Base-by-base conservation (phyloP, 208 protist genomes). In the Trypanosoma melophagium region DNA sequence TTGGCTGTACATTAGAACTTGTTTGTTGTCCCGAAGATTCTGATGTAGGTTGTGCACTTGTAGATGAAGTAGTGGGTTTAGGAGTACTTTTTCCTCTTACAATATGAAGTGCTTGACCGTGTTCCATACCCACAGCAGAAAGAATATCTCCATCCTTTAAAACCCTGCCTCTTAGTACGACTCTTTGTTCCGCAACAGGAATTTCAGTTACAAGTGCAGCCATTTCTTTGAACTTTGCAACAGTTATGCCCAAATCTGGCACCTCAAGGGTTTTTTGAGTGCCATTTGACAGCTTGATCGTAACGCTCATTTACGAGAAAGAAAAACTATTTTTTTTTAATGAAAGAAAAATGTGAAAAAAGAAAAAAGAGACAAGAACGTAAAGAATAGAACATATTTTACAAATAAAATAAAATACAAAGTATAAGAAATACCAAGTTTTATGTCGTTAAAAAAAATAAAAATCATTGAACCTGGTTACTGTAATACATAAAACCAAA, bases 61-160 rank as follows among this genome's bases (percentile, higher is more conserved):
- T 25, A 17, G 59, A 60, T 10, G 77, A 31, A 22, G 54, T 44
- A 14, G 50, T 54, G 0, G 45, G 25, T 8, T 65, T 42, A 25
- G 51, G 42, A 13, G 51, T 55, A 17, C 69, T 16, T 50, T 79
- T 92, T 71, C 83, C 84, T 19, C 89, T 79, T 14, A 97, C 93
- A 65, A 97, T 78, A 59, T 97, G 90, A 49, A 97, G 68, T 28
- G 87, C 87, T 57, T 80, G 86, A 1, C 89, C 93, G 42, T 86
- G 62, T 56, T 90, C 83, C 66, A 97, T 78, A 12, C 93, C 93
- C 14, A 87, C 56, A 28, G 71, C 79, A 47, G 84, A 84, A 21
- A 97, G 79, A 45, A 91, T 56, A 50, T 87, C 78, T 4, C 73
- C 76, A 67, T 96, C 89, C 57, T 97, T 97, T 31, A 97, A 62